Conservation (phyloP, 129 eudicot species). For the Silybum marianum region DNA sequence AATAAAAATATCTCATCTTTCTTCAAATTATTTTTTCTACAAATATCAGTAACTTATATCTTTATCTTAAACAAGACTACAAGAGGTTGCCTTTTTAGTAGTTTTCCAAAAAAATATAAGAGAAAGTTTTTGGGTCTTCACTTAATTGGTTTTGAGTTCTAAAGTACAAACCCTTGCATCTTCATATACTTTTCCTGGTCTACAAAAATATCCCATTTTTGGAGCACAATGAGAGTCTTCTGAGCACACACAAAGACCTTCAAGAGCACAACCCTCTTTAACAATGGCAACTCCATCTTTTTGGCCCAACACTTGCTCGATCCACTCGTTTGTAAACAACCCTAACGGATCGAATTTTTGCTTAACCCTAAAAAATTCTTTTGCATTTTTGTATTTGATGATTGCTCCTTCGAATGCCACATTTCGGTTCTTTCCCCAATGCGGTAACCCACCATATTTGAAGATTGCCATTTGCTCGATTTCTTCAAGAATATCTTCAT, state of each 20-base stretch:
- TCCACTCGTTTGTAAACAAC: constrained; percentile 80
- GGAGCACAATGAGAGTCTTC: constrained; percentile 84
- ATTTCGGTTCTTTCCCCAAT: constrained; percentile 89
- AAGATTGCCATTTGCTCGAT: constrained; percentile 74
- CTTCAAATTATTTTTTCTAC: too few species aligned
- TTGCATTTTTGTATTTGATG: constrained; percentile 45
- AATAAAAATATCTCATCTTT: too few species aligned
- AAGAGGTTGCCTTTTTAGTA: too few species aligned
- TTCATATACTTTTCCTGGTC: constrained; percentile 53
- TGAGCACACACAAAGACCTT: constrained; percentile 81
- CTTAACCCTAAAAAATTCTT: constrained; percentile 52
- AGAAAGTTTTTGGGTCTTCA: not conserved
- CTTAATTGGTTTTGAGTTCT: not conserved
- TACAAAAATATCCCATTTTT: constrained; percentile 63
- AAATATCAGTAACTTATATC: too few species aligned
- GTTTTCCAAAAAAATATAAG: too few species aligned
- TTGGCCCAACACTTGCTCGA: constrained; percentile 69
- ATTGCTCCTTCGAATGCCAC: constrained; percentile 66
- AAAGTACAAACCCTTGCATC: constrained; percentile 78
- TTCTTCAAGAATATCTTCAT: constrained; percentile 73
- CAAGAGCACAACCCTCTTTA: constrained; percentile 79
- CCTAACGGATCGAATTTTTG: constrained; percentile 62
- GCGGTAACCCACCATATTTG: constrained; percentile 74
- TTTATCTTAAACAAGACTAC: too few species aligned
- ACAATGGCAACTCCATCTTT: constrained; percentile 40